Conservation (phyloP, 148 eudicot genomes). For the Persicaria maculosa region DNA sequence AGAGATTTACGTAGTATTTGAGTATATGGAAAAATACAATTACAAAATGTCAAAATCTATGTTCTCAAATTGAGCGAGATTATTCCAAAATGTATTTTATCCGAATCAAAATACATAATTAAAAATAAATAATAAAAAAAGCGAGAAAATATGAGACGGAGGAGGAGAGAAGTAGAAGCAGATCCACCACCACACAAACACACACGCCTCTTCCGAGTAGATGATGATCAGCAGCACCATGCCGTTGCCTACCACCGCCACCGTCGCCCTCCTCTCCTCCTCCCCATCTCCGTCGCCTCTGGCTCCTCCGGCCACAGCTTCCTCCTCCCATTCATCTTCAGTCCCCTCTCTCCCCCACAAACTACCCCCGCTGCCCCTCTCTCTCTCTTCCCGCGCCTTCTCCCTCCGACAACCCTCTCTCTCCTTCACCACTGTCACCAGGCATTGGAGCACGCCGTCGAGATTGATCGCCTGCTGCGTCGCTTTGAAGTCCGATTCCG, state of each 20-base stretch:
- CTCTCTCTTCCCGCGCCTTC: neutral
- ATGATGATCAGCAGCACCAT: neutral
- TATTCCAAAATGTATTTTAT: too few species aligned
- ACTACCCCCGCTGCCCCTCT: neutral
- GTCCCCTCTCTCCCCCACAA: constrained; percentile 8
- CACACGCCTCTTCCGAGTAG: too few species aligned
- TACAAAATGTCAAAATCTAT: too few species aligned
- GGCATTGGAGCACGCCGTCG: neutral
- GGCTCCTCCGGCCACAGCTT: constrained; percentile 2
- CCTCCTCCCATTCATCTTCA: constrained; percentile 1
- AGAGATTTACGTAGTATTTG: too few species aligned
- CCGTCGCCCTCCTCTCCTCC: constrained; percentile 3
- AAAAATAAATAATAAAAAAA: too few species aligned
- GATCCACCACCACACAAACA: too few species aligned
- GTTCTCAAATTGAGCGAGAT: too few species aligned
- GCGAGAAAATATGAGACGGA: too few species aligned
- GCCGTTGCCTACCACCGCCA: neutral
- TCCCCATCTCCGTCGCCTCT: neutral
- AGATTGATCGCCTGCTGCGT: constrained; percentile 3
- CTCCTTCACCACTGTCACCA: neutral
- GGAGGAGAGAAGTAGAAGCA: too few species aligned
- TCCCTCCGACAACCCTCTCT: neutral
- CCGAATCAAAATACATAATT: too few species aligned
- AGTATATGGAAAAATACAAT: too few species aligned
- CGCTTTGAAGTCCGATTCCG: constrained; percentile 18